Evolutionary conservation across 345 rosid genomes (phyloP).

Genomic region (Syzygium aromaticum): DNA sequence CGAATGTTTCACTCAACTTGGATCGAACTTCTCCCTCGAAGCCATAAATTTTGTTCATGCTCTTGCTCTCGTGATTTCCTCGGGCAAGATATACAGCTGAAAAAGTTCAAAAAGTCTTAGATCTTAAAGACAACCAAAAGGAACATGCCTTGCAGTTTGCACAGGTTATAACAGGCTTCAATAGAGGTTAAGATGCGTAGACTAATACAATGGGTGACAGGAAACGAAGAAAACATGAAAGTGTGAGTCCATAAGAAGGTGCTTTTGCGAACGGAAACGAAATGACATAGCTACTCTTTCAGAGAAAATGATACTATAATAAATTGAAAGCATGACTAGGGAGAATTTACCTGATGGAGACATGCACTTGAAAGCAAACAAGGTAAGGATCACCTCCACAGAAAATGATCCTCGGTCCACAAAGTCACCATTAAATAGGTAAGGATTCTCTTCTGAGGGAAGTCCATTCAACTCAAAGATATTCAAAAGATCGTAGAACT

Average conservation of each 20-base stretch:
- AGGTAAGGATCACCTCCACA: slow-evolving; percentile 81
- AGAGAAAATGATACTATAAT: neutral
- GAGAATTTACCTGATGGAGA: slow-evolving; percentile 63
- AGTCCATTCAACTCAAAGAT: slow-evolving; percentile 96
- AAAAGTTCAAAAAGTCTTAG: slow-evolving; percentile 11
- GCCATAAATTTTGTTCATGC: slow-evolving; percentile 99
- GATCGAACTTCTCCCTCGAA: slow-evolving; percentile 98
- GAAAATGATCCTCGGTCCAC: slow-evolving; percentile 99
- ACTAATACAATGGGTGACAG: neutral
- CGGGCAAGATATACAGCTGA: slow-evolving; percentile 89
- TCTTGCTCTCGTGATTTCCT: slow-evolving; percentile 99
- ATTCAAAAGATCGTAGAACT: slow-evolving; percentile 91
- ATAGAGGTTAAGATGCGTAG: neutral
- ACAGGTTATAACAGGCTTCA: neutral
- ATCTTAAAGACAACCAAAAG: neutral
- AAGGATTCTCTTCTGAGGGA: slow-evolving; percentile 95
- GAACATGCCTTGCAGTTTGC: neutral
- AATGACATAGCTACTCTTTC: neutral
- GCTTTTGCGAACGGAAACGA: neutral
- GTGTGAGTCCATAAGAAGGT: neutral
- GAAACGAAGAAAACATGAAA: neutral
- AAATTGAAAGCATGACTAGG: neutral
- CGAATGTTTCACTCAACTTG: slow-evolving; percentile 84
- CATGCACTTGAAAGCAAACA: slow-evolving; percentile 96
- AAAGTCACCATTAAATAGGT: slow-evolving; percentile 93